Percentiles rank a stretch among this genome's conserved stretches.
Conservation (phyloP, 2,329 filamentous ascomycete species). For the Fusarium pseudonygamai region DNA sequence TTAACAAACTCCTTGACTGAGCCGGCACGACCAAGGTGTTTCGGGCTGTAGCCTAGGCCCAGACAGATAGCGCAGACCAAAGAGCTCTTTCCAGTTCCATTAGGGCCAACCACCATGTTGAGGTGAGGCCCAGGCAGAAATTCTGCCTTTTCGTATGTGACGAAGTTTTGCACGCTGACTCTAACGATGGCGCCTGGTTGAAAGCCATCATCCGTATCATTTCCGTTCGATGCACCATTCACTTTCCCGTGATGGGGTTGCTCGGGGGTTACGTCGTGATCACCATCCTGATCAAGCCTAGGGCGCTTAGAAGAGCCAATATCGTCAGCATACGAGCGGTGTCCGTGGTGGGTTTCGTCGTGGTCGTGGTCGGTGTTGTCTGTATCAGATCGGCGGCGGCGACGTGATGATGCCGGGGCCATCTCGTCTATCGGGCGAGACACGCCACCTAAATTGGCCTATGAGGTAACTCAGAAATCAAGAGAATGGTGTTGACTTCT, state of each 20-base stretch:
- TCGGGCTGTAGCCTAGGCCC: constrained; percentile 84
- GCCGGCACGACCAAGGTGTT: constrained; percentile 85
- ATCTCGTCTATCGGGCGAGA: constrained; percentile 33
- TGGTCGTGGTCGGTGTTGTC: constrained; percentile 52
- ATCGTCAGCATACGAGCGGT: constrained; percentile 34
- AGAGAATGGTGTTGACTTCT: neutral
- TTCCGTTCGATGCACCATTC: constrained; percentile 22
- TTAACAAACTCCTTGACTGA: constrained; percentile 92
- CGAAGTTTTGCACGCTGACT: constrained; percentile 87
- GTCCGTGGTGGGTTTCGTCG: constrained; percentile 35
- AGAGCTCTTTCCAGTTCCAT: constrained; percentile 97
- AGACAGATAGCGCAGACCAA: constrained; percentile 96
- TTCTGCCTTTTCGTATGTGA: constrained; percentile 92
- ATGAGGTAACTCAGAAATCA: neutral
- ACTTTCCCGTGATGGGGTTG: constrained; percentile 14
- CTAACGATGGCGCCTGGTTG: constrained; percentile 88
- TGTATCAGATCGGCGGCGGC: constrained; percentile 55
- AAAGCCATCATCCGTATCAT: constrained; percentile 50
- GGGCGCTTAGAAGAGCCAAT: constrained; percentile 50
- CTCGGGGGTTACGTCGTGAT: constrained; percentile 27
- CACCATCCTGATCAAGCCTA: constrained; percentile 42
- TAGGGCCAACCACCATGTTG: constrained; percentile 99
- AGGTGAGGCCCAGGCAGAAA: constrained; percentile 91
- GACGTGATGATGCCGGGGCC: constrained; percentile 47
- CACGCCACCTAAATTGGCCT: neutral